Conservation (phyloP, 2,329 filamentous ascomycete species). For the Aspergillus spinulosporus region DNA sequence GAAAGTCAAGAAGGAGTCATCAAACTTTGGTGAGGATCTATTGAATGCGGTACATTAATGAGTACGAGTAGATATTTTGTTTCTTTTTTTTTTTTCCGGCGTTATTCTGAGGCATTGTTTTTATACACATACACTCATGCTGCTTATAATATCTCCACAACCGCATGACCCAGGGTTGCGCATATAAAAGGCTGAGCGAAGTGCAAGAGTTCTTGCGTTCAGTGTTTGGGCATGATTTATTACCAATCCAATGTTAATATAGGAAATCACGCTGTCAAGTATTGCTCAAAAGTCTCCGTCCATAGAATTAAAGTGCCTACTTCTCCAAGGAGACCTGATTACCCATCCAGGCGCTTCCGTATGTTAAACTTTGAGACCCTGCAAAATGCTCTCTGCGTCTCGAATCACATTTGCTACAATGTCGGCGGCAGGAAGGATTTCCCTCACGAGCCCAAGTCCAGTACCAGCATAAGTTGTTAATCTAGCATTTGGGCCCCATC, state of each 20-base stretch:
- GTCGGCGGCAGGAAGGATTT: slow-evolving; percentile 51
- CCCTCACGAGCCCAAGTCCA: slow-evolving; percentile 59
- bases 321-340: too few species aligned
- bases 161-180: background rate
- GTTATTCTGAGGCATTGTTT: slow-evolving; percentile 8
- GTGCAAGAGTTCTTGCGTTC: slow-evolving; percentile 3
- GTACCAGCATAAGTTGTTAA: slow-evolving; percentile 65
- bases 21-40: slow-evolving; percentile 40
- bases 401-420: slow-evolving; percentile 54
- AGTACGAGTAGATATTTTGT: slow-evolving; percentile 17
- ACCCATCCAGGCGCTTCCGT: too few species aligned
- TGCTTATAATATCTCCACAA: slow-evolving; percentile 11
- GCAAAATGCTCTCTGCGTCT: slow-evolving; percentile 33
- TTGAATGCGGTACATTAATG: slow-evolving; percentile 39
- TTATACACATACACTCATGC: slow-evolving; percentile 11
- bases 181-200: slow-evolving; percentile 3
- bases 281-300: too few species aligned
- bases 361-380: too few species aligned
- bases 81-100: slow-evolving; percentile 2
- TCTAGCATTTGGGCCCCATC: slow-evolving; percentile 56
- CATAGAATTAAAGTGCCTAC: too few species aligned
- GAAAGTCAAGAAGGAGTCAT: slow-evolving; percentile 45
- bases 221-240: slow-evolving; percentile 19
- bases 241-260: background rate
- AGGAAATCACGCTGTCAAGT: background rate